Evolutionary conservation across 306 rosid species (phyloP), one percentile per base, ranked within the genome.

Genomic region (Mimosa pudica): DNA sequence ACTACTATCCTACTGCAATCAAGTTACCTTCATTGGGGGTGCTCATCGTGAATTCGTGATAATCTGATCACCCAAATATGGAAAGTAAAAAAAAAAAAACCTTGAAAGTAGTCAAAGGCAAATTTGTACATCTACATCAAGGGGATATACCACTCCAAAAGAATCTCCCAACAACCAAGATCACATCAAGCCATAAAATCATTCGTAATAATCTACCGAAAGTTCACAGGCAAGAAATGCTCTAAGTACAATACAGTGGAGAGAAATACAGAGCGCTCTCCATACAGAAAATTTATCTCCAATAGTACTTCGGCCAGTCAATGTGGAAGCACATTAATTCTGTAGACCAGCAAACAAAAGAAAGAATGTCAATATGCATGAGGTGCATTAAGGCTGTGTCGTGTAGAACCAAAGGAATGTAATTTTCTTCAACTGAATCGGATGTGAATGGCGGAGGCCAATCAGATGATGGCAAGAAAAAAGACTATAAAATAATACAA

Each of bases 181-280:
- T 76, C 78, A 80, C 84, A 73, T 55, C 77, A 84, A 81, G 61
- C 84, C 85, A 71, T 78, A 86, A 48, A 73, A 73, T 32, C 83
- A 65, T 80, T 73, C 69, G 66, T 52, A 48, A 51, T 76, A 74
- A 51, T 78, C 78, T 63, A 75, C 63, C 80, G 61, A 73, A 2
- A 60, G 76, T 83, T 74, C 85, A 71, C 71, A 82, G 58, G 72
- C 67, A 65, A n/a, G 70, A 81, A 64, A 82, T 80, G 85, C 77
- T 76, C 73, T 30, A 52, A 62, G 81, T 64, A 85, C 69, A 76
- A 61, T 47, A 54, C 65, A 45, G 60, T 70, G 74, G 46, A 80
- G 61, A 80, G 69, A 68, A 76, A 70, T 24, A 82, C 66, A 75
- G 66, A 86, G 83, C 79, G 77, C 80, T 76, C 80, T 57, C 74